Evolutionary conservation across 352 stramenopile species (phyloP).

Genomic region (Pythium apleroticum): DNA sequence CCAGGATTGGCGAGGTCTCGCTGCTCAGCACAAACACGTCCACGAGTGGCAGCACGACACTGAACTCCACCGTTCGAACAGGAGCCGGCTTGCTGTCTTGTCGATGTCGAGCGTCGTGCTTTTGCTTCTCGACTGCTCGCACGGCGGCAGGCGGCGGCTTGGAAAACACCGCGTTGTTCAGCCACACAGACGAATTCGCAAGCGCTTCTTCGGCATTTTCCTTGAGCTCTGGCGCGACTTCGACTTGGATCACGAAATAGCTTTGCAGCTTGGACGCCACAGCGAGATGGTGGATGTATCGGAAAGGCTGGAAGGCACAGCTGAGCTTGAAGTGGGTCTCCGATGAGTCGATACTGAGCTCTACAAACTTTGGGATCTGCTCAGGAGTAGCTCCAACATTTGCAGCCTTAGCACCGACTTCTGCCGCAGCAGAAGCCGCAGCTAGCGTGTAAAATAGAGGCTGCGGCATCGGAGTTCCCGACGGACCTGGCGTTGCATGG

Average conservation of each 20-base stretch:
- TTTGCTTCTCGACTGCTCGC: constrained; percentile 18
- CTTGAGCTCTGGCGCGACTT: constrained; percentile 41
- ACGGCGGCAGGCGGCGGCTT: constrained; percentile 21
- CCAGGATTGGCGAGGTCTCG: constrained; percentile 60
- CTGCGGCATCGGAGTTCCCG: constrained; percentile 25
- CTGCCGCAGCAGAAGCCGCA: neutral
- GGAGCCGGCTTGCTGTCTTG: constrained; percentile 19
- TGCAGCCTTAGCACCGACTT: neutral
- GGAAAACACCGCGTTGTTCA: constrained; percentile 55
- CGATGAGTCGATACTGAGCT: constrained; percentile 57
- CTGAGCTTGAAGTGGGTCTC: constrained; percentile 56
- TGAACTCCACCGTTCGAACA: constrained; percentile 43
- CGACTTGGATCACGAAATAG: constrained; percentile 62
- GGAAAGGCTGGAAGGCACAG: constrained; percentile 59
- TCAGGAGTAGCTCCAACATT: neutral
- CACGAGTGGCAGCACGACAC: constrained; percentile 56
- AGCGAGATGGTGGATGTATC: constrained; percentile 73
- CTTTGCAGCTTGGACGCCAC: constrained; percentile 60
- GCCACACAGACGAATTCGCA: constrained; percentile 46
- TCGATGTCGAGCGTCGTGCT: constrained; percentile 7
- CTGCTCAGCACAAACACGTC: constrained; percentile 66
- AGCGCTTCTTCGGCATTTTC: constrained; percentile 59
- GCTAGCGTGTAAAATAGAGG: constrained; percentile 42
- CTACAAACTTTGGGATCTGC: constrained; percentile 29
- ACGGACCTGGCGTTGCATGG: constrained; percentile 23